These are phyloP conservation scores for Falciphora oryzae DNA, from an alignment of 2,329 filamentous ascomycete genomes.

Conservation along the genomic window DNA sequence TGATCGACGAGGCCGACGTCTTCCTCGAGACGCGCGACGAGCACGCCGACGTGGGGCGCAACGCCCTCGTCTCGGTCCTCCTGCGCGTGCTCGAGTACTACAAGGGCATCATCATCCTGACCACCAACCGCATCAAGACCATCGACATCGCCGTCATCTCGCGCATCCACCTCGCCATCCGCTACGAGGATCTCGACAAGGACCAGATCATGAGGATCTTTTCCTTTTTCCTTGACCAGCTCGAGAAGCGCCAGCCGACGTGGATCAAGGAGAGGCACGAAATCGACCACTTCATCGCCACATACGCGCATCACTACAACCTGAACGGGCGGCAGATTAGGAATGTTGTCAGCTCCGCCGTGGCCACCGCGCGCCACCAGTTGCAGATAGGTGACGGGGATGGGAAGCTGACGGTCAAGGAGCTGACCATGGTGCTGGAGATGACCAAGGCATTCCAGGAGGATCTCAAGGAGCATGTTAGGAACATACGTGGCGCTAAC, in stretches of 20 bases:
- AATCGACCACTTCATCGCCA: conserved; percentile 17
- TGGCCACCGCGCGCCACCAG: conserved; percentile 18
- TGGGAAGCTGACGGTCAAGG: conserved; percentile 9
- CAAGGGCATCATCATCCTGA: conserved; percentile 31
- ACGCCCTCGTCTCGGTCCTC: conserved; percentile 29
- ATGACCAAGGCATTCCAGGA: conserved; percentile 12
- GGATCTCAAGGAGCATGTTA: conserved; percentile 11
- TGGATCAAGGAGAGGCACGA: conserved; percentile 22
- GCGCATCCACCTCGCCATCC: conserved; percentile 29
- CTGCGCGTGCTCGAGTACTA: conserved; percentile 31
- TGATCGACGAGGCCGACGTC: conserved; percentile 22
- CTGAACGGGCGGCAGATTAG: conserved; percentile 30
- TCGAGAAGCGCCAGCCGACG: conserved; percentile 29
- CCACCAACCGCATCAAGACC: conserved; percentile 34
- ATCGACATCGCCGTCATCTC: conserved; percentile 37
- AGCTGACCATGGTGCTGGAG: conserved; percentile 10
- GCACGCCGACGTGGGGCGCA: conserved; percentile 21
- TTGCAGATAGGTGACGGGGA: conserved; percentile 1
- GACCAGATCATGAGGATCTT: conserved; percentile 18
- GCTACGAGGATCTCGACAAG: conserved; percentile 27
- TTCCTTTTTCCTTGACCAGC: conserved; percentile 16
- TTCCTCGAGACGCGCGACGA: conserved; percentile 17
- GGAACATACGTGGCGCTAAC: too few species aligned
- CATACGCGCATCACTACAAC: conserved; percentile 14
- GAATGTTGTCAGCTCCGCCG: conserved; percentile 25